Conservation (phyloP, 768 basidiomycete species). For the Macrolepiota fuliginosa region DNA sequence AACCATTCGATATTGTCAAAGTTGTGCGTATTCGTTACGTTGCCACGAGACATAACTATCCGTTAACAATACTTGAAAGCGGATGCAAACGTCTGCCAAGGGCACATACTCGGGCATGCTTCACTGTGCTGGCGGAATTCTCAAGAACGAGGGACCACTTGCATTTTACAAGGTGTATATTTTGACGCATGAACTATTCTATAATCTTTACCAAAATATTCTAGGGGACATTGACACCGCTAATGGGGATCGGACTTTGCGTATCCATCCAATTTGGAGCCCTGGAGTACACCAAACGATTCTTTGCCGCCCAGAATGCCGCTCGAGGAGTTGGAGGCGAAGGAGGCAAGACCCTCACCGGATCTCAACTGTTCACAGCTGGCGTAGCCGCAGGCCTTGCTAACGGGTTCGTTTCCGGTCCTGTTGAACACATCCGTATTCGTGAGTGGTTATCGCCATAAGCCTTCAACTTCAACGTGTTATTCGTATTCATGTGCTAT, state of each 20-base stretch:
- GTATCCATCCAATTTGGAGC: slow-evolving; percentile 96
- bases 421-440: slow-evolving; percentile 97
- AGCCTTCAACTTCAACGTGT: slow-evolving; percentile 5
- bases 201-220: slow-evolving; percentile 5
- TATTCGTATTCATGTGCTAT: neutral
- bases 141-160: slow-evolving; percentile 88
- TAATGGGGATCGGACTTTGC: slow-evolving; percentile 90
- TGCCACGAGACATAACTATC: neutral
- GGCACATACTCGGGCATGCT: slow-evolving; percentile 89
- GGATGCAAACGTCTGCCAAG: slow-evolving; percentile 91
- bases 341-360: slow-evolving; percentile 57
- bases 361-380: slow-evolving; percentile 66
- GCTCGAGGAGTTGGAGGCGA: slow-evolving; percentile 58
- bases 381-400: slow-evolving; percentile 87
- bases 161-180: slow-evolving; percentile 88
- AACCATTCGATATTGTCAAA: slow-evolving; percentile 98
- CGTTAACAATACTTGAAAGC: slow-evolving; percentile 38
- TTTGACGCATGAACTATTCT: neutral
- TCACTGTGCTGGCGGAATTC: slow-evolving; percentile 84
- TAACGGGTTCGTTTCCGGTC: slow-evolving; percentile 91
- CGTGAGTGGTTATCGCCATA: slow-evolving; percentile 44
- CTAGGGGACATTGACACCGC: slow-evolving; percentile 86
- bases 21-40: slow-evolving; percentile 57
- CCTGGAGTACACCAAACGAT: slow-evolving; percentile 81
- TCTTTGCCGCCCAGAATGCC: slow-evolving; percentile 65